A percentile compares a stretch with the other conserved stretches of the same genome.
phyloP scores from a whole-genome alignment of 202 grass and related monocot species.

The Digitaria exilis region DNA sequence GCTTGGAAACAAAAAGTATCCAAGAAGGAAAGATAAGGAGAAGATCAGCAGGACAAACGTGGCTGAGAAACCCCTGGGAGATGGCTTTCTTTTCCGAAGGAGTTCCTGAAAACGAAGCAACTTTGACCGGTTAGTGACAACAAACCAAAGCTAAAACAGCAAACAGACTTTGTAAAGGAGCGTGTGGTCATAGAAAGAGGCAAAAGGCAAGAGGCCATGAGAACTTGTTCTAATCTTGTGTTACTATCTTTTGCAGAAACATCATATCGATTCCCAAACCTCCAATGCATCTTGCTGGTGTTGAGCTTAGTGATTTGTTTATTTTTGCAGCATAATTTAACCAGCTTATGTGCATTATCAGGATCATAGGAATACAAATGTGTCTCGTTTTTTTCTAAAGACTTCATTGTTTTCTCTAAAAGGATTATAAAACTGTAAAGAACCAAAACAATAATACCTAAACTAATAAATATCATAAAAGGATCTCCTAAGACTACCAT shows the following conservation, averaged over 20 bases:
- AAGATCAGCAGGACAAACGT: conserved; percentile 51
- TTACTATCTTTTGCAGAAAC: background rate
- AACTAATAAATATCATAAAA: no score
- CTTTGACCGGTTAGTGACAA: conserved; percentile 18
- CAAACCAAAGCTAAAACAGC: conserved; percentile 2
- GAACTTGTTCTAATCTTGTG: background rate
- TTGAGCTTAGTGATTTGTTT: background rate
- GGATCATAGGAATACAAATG: background rate
- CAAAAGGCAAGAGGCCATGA: background rate
- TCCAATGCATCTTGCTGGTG: background rate
- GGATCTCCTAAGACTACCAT: no score
- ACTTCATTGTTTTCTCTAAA: background rate
- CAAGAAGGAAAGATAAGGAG: conserved; percentile 47
- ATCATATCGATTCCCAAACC: background rate
- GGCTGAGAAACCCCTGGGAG: conserved; percentile 47
- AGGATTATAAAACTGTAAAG: background rate
- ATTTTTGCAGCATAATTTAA: conserved; percentile 7
- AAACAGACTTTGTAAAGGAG: background rate
- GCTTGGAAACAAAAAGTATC: conserved; percentile 51
- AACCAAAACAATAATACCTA: background rate
- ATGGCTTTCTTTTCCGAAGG: conserved; percentile 37
- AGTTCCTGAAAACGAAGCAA: conserved; percentile 52
- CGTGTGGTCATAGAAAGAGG: no score
- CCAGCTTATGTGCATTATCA: background rate
- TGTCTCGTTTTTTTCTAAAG: conserved; percentile 15